These are phyloP conservation scores for Theobroma cacao DNA, from an alignment of 345 rosid species.

Conservation along the genomic window DNA sequence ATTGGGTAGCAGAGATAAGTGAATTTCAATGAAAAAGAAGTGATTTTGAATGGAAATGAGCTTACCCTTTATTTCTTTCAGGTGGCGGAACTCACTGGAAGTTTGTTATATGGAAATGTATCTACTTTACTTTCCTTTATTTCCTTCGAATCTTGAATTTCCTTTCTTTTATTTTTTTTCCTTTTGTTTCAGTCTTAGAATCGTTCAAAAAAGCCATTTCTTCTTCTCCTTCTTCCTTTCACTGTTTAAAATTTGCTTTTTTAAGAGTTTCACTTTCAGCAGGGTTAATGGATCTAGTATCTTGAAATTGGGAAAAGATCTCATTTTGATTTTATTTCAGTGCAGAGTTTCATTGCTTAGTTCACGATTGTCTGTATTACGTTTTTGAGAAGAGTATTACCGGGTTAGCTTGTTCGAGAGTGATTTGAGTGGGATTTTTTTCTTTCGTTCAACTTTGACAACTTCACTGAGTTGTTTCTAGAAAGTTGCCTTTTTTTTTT, in stretches of 20 bases:
- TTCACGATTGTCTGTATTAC: neutral
- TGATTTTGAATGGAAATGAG: slow-evolving; percentile 14
- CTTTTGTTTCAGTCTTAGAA: slow-evolving; percentile 12
- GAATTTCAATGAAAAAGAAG: slow-evolving; percentile 6
- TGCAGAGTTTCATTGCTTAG: neutral
- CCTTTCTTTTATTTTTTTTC: neutral
- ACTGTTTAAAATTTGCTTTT: neutral
- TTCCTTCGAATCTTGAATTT: slow-evolving; percentile 19
- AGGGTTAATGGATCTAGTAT: slow-evolving; percentile 37
- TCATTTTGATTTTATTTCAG: slow-evolving; percentile 8
- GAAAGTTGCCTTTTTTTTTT: neutral
- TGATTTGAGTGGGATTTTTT: neutral
- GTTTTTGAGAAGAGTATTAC: neutral
- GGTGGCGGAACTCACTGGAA: slow-evolving; percentile 4
- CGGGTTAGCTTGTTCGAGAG: neutral
- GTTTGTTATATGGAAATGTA: slow-evolving; percentile 5
- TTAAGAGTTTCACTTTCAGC: neutral
- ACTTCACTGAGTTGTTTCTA: neutral
- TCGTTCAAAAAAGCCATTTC: neutral
- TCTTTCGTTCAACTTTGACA: neutral
- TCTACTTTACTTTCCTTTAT: slow-evolving; percentile 13
- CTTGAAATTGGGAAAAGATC: slow-evolving; percentile 16
- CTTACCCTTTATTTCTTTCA: slow-evolving; percentile 6
- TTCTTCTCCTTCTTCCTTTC: neutral
- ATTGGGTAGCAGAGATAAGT: slow-evolving; percentile 13